These are phyloP conservation scores for Triticum dicoccoides DNA, from an alignment of 176 grass and related monocot genomes.

Conservation along the genomic window DNA sequence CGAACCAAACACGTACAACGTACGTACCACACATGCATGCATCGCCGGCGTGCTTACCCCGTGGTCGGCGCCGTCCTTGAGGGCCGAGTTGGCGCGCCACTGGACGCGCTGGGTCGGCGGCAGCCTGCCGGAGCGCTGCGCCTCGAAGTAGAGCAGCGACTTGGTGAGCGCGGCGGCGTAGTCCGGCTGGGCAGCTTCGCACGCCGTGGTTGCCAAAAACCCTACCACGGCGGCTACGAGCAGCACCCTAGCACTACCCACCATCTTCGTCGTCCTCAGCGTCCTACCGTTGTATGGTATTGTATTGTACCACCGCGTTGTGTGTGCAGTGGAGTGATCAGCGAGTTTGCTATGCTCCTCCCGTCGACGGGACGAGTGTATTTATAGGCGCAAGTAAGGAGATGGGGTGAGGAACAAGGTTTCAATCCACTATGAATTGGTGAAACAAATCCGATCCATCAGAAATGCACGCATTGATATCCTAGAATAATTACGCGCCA, in stretches of 20 bases:
- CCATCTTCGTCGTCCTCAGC: not conserved
- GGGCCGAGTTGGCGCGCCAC: constrained; percentile 67
- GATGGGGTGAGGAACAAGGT: too few relatives aligned
- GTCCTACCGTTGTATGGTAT: not conserved
- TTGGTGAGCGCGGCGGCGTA: constrained; percentile 48
- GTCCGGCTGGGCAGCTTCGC: constrained; percentile 1
- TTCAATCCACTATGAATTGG: too few relatives aligned
- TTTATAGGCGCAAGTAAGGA: too few relatives aligned
- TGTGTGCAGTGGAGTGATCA: not conserved
- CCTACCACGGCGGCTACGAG: not conserved
- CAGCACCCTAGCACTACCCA: not conserved
- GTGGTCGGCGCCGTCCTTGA: constrained; percentile 48
- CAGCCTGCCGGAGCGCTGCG: constrained; percentile 83
- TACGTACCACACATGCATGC: not conserved
- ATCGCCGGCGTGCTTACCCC: constrained; percentile 24
- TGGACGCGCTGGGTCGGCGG: constrained; percentile 53
- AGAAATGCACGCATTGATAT: not conserved
- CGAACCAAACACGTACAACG: not conserved
- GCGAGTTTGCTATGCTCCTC: too few relatives aligned
- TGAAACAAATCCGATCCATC: too few relatives aligned
- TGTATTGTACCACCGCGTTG: not conserved
- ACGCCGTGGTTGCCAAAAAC: not conserved
- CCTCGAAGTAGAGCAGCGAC: constrained; percentile 91
- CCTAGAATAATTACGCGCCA: too few relatives aligned
- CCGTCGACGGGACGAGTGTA: too few relatives aligned